Conservation (phyloP, 2,329 filamentous ascomycete genomes). For the Talaromyces sp. region DNA sequence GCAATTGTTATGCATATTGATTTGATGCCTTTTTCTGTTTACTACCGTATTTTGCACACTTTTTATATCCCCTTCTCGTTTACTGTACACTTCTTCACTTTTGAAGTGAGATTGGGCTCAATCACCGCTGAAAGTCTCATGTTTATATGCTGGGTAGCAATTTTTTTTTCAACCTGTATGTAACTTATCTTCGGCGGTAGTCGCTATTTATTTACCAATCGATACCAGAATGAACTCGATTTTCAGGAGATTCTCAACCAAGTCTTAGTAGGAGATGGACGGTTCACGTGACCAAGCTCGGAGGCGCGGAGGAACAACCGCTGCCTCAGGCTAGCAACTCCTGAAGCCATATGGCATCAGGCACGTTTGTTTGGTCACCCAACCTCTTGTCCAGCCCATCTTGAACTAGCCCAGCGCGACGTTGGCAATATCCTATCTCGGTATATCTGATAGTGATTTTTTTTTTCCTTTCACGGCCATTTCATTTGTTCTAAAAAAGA, state of each 20-base stretch:
- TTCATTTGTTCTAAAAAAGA: background rate
- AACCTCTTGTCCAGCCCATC: background rate
- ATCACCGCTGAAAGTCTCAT: slow-evolving; percentile 2
- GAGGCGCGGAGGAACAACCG: background rate
- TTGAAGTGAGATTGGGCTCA: background rate
- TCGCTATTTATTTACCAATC: background rate
- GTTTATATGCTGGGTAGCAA: slow-evolving; percentile 1
- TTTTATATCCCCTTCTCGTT: slow-evolving; percentile 1
- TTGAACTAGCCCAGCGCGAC: background rate
- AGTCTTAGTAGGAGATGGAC: no score
- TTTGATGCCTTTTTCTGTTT: slow-evolving; percentile 9
- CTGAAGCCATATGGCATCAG: slow-evolving; percentile 15
- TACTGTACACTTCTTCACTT: background rate
- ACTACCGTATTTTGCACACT: slow-evolving; percentile 5
- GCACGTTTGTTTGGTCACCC: slow-evolving; percentile 3
- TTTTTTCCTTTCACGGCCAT: background rate
- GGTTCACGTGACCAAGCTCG: background rate
- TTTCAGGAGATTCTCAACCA: background rate
- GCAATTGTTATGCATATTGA: slow-evolving; percentile 6
- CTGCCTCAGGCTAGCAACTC: background rate
- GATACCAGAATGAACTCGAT: background rate
- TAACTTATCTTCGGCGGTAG: slow-evolving; percentile 4
- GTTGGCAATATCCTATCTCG: background rate
- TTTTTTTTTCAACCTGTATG: slow-evolving; percentile 10
- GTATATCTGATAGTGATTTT: background rate